A percentile compares a stretch with the other conserved stretches of the same genome.
These are phyloP conservation scores for Fonsecaea pedrosoi DNA, from an alignment of 2,329 filamentous ascomycete genomes.

Conservation along the genomic window DNA sequence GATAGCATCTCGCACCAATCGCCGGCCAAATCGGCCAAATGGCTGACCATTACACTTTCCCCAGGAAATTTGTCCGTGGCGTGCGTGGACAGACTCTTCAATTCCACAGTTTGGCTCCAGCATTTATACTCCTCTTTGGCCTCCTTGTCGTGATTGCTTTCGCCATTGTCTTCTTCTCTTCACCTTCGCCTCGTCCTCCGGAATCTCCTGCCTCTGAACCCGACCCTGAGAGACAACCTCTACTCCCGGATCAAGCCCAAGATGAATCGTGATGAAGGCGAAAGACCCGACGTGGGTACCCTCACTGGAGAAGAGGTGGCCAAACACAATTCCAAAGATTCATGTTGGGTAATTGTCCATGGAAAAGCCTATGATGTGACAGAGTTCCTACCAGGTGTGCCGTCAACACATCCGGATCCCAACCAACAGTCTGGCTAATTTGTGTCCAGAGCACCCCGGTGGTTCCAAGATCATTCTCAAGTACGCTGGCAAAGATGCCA, in stretches of 20 bases:
- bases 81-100: constrained; percentile 4
- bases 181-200: constrained; percentile 15
- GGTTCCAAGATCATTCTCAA: constrained; percentile 93
- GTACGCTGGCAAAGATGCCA: constrained; percentile 94
- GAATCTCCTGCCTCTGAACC: constrained; percentile 18
- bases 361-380: constrained; percentile 90
- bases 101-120: constrained; percentile 26
- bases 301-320: constrained; percentile 66
- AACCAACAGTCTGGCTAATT: constrained; percentile 9
- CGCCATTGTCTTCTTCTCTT: constrained; percentile 31
- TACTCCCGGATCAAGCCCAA: constrained; percentile 24
- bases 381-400: constrained; percentile 71
- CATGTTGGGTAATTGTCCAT: constrained; percentile 91
- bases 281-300: constrained; percentile 42
- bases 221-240: constrained; percentile 27
- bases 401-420: not conserved
- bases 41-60: constrained; percentile 29
- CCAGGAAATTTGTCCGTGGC: constrained; percentile 17
- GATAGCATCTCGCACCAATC: constrained; percentile 19
- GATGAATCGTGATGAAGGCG: constrained; percentile 37
- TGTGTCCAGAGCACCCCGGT: constrained; percentile 75
- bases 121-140: constrained; percentile 36
- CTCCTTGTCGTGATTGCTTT: constrained; percentile 35
- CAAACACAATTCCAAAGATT: constrained; percentile 79
- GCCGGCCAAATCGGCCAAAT: constrained; percentile 20